These are phyloP conservation scores for Yueomyces sinensis DNA, from an alignment of 805 yeast genomes.

Conservation along the genomic window DNA sequence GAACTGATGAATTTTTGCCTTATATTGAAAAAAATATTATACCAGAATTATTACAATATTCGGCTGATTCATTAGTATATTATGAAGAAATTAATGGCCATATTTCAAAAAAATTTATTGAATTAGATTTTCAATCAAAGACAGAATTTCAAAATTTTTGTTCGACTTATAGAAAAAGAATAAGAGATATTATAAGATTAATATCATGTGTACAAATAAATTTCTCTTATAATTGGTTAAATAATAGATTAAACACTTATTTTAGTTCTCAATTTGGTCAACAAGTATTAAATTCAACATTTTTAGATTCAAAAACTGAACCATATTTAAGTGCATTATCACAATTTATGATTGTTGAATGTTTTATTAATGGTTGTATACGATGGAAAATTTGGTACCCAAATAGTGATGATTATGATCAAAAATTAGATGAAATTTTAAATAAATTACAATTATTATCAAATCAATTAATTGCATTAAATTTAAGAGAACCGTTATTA, in stretches of 20 bases:
- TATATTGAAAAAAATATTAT: constrained; percentile 33
- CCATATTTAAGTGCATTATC: constrained; percentile 68
- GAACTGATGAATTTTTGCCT: constrained; percentile 59
- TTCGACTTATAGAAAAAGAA: constrained; percentile 64
- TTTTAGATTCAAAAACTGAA: constrained; percentile 43
- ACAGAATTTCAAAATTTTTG: constrained; percentile 71
- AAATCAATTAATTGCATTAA: constrained; percentile 60
- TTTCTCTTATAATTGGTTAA: constrained; percentile 73
- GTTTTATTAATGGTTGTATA: constrained; percentile 81
- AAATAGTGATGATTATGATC: constrained; percentile 28
- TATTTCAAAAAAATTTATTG: constrained; percentile 50
- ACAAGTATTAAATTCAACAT: constrained; percentile 41
- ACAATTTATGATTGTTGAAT: constrained; percentile 77
- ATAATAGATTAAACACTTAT: constrained; percentile 54
- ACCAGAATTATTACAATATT: constrained; percentile 57
- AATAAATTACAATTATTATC: constrained; percentile 56
- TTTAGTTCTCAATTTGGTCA: constrained; percentile 61
- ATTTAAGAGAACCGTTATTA: constrained; percentile 66
- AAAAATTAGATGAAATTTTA: constrained; percentile 37
- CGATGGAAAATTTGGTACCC: constrained; percentile 91
- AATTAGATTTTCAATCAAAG: constrained; percentile 77
- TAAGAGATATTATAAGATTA: constrained; percentile 84
- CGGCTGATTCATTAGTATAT: constrained; percentile 67
- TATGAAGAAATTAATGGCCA: constrained; percentile 59
- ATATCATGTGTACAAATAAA: constrained; percentile 77